phyloP scores from a whole-genome alignment of 2,329 filamentous ascomycete species.

The Xenosphaeropsis pyriputrescens region DNA sequence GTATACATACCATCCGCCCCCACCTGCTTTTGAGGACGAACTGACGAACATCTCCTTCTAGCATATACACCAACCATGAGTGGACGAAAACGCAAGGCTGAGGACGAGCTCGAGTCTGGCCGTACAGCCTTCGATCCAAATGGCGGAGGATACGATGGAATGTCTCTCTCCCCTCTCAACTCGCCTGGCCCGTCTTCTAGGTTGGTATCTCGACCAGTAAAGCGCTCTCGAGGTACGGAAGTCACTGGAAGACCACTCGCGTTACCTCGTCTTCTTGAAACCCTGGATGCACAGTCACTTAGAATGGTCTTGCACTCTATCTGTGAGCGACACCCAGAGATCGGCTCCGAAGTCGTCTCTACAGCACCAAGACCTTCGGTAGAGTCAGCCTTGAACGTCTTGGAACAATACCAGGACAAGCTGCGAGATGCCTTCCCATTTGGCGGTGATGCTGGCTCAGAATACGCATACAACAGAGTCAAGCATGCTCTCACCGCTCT shows the following conservation, averaged over 20 bases:
- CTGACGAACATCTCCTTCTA: no score
- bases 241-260: constrained; percentile 50
- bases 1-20: constrained; percentile 17
- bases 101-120: constrained; percentile 46
- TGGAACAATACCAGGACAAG: constrained; percentile 67
- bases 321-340: constrained; percentile 76
- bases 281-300: constrained; percentile 72
- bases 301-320: constrained; percentile 79
- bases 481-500: constrained; percentile 67
- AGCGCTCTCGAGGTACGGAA: constrained; percentile 50
- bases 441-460: constrained; percentile 69
- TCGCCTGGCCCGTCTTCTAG: constrained; percentile 65
- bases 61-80: constrained; percentile 27
- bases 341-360: constrained; percentile 71
- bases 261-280: constrained; percentile 76
- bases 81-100: constrained; percentile 72
- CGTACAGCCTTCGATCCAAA: constrained; percentile 4
- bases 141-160: constrained; percentile 55
- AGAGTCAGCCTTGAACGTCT: constrained; percentile 61
- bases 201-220: constrained; percentile 50
- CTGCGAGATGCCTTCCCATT: constrained; percentile 72
- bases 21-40: neutral
- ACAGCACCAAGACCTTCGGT: constrained; percentile 81
- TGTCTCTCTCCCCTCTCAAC: constrained; percentile 76
- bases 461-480: constrained; percentile 91